Percentiles rank a stretch among this genome's conserved stretches.
Conservation (phyloP, 2,329 filamentous ascomycete genomes). For the Aspergillus oerlinghausenensis region DNA sequence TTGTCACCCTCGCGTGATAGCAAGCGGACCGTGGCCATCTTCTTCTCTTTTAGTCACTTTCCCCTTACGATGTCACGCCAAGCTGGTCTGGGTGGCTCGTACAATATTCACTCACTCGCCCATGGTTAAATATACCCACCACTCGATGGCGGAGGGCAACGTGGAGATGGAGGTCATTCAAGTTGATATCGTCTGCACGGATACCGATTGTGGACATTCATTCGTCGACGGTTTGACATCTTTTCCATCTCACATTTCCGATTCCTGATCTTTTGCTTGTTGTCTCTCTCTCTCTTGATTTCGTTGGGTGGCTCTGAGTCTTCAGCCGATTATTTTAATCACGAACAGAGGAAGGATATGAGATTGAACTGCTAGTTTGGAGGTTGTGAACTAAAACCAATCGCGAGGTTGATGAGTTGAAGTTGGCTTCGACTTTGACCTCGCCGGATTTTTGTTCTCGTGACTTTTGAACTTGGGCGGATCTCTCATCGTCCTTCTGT, state of each 20-base stretch:
- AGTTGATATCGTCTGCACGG: not conserved
- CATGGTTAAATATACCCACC: not conserved
- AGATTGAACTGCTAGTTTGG: not conserved
- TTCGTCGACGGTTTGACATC: not conserved
- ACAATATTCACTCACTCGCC: not conserved
- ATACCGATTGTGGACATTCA: not conserved
- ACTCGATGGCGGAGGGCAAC: not conserved
- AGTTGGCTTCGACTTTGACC: not conserved
- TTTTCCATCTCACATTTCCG: not conserved
- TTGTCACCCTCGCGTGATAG: not conserved
- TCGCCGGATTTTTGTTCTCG: not conserved
- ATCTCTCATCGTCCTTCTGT: not conserved
- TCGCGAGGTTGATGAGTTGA: not conserved
- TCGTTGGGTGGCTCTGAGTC: not conserved
- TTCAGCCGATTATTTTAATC: conserved; percentile 1
- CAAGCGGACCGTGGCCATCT: not conserved
- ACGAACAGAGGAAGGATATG: not conserved
- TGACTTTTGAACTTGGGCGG: not conserved
- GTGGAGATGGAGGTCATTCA: not conserved
- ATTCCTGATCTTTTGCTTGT: not conserved
- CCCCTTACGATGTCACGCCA: not conserved
- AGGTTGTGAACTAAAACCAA: not conserved
- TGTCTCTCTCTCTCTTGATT: not conserved
- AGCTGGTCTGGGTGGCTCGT: not conserved
- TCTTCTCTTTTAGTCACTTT: not conserved